Percentiles rank a stretch among this genome's conserved stretches.
phyloP scores from a whole-genome alignment of 140 eudicot species.

The Cichorium intybus region DNA sequence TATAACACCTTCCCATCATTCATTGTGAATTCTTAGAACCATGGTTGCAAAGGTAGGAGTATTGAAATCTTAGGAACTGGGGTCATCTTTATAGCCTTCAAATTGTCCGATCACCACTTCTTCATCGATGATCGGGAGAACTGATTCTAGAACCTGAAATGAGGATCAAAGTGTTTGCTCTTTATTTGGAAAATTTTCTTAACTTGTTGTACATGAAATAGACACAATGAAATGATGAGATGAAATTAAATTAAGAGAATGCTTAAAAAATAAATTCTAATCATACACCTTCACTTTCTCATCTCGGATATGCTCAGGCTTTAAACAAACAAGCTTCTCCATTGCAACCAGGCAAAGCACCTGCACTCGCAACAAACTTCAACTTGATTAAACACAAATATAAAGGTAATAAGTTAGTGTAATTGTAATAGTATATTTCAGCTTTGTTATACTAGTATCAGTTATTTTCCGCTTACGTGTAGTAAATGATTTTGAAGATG shows the following conservation, averaged over 20 bases:
- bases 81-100: conserved; percentile 78
- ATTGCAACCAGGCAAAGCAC: conserved; percentile 89
- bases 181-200: no score
- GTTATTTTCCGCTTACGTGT: conserved; percentile 50
- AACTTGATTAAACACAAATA: not conserved
- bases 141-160: conserved; percentile 77
- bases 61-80: conserved; percentile 84
- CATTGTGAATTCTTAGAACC: conserved; percentile 72
- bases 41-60: conserved; percentile 91
- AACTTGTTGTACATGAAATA: no score
- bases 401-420: not conserved
- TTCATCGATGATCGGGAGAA: conserved; percentile 59
- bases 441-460: conserved; percentile 2
- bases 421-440: not conserved
- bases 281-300: conserved; percentile 88
- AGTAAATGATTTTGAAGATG: conserved; percentile 87
- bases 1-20: conserved; percentile 89
- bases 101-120: conserved; percentile 93
- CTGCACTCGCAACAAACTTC: conserved; percentile 32
- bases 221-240: not conserved
- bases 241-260: not conserved
- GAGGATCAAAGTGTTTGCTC: conserved; percentile 4
- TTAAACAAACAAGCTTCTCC: conserved; percentile 87
- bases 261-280: not conserved
- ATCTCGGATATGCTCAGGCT: conserved; percentile 91